These are phyloP conservation scores for Aureobasidium melanogenum DNA, from an alignment of 2,329 filamentous ascomycete genomes.

Conservation along the genomic window DNA sequence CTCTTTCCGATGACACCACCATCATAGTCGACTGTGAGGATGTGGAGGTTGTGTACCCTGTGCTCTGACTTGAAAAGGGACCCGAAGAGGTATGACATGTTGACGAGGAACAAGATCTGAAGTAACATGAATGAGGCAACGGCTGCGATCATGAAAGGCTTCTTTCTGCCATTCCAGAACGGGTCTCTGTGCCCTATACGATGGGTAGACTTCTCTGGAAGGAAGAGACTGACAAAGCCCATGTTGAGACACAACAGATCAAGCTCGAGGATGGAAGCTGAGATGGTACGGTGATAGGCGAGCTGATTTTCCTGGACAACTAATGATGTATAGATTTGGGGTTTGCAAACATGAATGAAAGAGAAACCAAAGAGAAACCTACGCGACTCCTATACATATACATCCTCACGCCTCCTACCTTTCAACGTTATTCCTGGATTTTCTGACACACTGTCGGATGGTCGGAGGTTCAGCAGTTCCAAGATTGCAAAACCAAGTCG, in stretches of 20 bases:
- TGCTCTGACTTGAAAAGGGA: slow-evolving; percentile 17
- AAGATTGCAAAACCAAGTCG: not conserved
- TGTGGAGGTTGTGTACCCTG: slow-evolving; percentile 19
- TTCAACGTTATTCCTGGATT: not conserved
- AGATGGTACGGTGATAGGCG: not conserved
- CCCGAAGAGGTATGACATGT: slow-evolving; percentile 22
- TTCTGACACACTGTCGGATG: not conserved
- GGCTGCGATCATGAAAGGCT: slow-evolving; percentile 14
- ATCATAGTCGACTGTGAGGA: slow-evolving; percentile 26
- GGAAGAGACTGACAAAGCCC: not conserved
- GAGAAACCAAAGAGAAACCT: not conserved
- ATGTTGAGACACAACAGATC: not conserved
- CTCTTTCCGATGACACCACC: slow-evolving; percentile 15
- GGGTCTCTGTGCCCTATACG: not conserved
- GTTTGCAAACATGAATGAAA: not conserved
- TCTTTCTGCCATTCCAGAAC: slow-evolving; percentile 16
- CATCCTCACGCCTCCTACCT: not conserved
- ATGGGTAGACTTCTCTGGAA: not conserved
- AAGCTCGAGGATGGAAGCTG: not conserved
- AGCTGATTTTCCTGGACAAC: not conserved
- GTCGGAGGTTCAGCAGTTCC: not conserved
- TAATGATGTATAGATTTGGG: not conserved
- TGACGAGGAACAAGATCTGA: slow-evolving; percentile 20
- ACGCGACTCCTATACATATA: not conserved
- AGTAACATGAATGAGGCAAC: slow-evolving; percentile 10